Base-by-base conservation (phyloP, 163 green algal species). In the Scenedesmus sp. region DNA sequence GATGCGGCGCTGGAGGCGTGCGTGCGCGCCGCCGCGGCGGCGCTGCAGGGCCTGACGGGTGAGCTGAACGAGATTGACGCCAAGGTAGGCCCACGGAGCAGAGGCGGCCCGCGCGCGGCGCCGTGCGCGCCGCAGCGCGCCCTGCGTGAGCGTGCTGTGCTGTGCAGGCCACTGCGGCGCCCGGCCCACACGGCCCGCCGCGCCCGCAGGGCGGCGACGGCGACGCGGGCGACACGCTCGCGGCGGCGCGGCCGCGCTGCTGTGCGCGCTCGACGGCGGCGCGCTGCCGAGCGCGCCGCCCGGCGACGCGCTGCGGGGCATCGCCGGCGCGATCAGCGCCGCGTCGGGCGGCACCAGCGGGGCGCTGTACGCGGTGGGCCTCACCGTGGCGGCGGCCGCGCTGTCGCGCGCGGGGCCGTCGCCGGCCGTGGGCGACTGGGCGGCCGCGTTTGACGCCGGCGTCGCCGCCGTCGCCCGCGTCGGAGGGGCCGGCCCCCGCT, bases 181-280 rank as follows among this genome's bases (percentile, higher is more conserved):
- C n/a, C n/a, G n/a, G n/a, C n/a, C n/a, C n/a, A n/a, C n/a, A n/a
- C n/a, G n/a, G n/a, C n/a, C n/a, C n/a, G n/a, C n/a, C n/a, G n/a
- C n/a, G n/a, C 11, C 11, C 60, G 15, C 77, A 86, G 77, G 90
- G 93, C 15, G 95, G 95, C 6, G 95, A 98, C 77, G 95, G 94
- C 28, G 95, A 98, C 89, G 98, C 93, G 75, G 95, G 95, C 15
- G 73, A 73, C 22, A 98, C 95, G 3, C 44, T 97, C 14, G 67
- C 63, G 4, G 75, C 4, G 94, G 89, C 6, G 90, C 89, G 0
- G 60, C 80, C 4, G 88, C 87, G 1, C 69, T 96, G 10, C 60
- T 85, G 36, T 33, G 33, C 0, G 86, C 76, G 11, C 47, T 92
- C 33, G 77, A 75, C 63, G 7, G 67, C 34, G 18, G 58, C 79